Evolutionary conservation across 2,329 filamentous ascomycete genomes (phyloP).

Genomic region (Basipetospora chlamydospora): DNA sequence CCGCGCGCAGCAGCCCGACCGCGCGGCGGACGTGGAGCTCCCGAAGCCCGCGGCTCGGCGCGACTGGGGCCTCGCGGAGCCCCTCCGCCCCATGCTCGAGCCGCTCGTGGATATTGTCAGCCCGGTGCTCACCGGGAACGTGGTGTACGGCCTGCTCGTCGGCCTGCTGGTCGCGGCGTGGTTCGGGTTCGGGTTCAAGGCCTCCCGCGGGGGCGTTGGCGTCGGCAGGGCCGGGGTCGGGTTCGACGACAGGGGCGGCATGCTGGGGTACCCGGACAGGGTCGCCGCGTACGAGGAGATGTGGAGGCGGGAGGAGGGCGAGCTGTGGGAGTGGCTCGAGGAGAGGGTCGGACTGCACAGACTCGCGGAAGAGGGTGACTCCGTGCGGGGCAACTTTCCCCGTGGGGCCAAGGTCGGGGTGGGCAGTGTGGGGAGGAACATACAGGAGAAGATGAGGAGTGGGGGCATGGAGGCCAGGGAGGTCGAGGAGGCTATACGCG

Average conservation of each 20-base stretch:
- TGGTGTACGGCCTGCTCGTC: conserved; percentile 61
- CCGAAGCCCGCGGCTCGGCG: conserved; percentile 26
- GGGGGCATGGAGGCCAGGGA: conserved; percentile 57
- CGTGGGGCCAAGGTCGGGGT: conserved; percentile 40
- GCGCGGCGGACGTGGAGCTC: conserved; percentile 22
- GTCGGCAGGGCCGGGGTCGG: no score
- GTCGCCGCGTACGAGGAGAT: conserved; percentile 82
- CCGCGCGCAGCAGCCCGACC: conserved; percentile 26
- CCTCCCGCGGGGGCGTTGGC: conserved; percentile 18
- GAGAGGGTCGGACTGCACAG: conserved; percentile 64
- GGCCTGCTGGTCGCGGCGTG: conserved; percentile 61
- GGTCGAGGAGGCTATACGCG: conserved; percentile 63
- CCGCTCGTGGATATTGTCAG: conserved; percentile 55
- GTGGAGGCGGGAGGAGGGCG: conserved; percentile 76
- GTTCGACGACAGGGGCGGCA: conserved; percentile 19
- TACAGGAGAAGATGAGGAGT: conserved; percentile 43
- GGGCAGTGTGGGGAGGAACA: conserved; percentile 37
- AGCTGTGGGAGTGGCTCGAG: conserved; percentile 88
- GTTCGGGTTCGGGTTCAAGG: conserved; percentile 45
- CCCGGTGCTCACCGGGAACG: conserved; percentile 60
- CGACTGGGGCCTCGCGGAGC: conserved; percentile 72
- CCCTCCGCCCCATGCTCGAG: conserved; percentile 53
- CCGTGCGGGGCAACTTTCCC: no score
- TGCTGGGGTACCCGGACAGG: conserved; percentile 43
- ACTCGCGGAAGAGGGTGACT: conserved; percentile 23